Percentiles rank a stretch among this genome's conserved stretches.
Evolutionary conservation across 1,139 yeast genomes (phyloP).

Genomic region (Groenewaldozyma sp.): DNA sequence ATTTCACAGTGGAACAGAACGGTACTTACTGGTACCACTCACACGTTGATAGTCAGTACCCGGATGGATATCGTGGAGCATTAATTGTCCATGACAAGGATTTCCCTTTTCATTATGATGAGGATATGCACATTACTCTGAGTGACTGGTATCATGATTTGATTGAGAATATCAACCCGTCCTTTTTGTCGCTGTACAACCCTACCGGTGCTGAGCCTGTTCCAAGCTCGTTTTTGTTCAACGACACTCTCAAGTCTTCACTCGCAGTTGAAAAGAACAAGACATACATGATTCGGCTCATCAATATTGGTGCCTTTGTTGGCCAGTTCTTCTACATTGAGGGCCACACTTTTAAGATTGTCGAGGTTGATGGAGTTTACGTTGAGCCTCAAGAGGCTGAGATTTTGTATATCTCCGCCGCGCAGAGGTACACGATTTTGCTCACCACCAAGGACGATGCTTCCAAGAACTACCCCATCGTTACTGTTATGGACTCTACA

Average conservation of each 20-base stretch:
- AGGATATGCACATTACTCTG: conserved; percentile 54
- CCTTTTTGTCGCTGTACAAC: conserved; percentile 60
- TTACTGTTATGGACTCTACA: conserved; percentile 63
- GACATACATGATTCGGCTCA: conserved; percentile 67
- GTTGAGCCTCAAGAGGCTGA: conserved; percentile 57
- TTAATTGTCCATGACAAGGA: conserved; percentile 57
- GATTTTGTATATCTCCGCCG: conserved; percentile 57
- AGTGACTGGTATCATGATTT: conserved; percentile 80
- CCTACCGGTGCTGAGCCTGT: conserved; percentile 98
- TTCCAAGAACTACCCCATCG: conserved; percentile 59
- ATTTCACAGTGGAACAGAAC: conserved; percentile 76
- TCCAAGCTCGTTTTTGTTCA: conserved; percentile 68
- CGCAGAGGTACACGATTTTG: conserved; percentile 70
- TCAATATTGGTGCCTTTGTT: conserved; percentile 78
- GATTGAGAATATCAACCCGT: conserved; percentile 40
- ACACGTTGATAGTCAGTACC: conserved; percentile 76
- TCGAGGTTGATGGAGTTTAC: conserved; percentile 74
- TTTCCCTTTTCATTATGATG: conserved; percentile 53
- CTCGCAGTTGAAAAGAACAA: conserved; percentile 68
- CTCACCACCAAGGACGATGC: conserved; percentile 56
- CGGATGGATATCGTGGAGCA: conserved; percentile 84
- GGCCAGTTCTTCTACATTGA: conserved; percentile 80
- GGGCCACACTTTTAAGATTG: conserved; percentile 69
- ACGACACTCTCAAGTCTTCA: conserved; percentile 64
- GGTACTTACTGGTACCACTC: conserved; percentile 97